Evolutionary conservation across 2,329 filamentous ascomycete genomes (phyloP).

Genomic region (Lasiodiplodia theobromae): DNA sequence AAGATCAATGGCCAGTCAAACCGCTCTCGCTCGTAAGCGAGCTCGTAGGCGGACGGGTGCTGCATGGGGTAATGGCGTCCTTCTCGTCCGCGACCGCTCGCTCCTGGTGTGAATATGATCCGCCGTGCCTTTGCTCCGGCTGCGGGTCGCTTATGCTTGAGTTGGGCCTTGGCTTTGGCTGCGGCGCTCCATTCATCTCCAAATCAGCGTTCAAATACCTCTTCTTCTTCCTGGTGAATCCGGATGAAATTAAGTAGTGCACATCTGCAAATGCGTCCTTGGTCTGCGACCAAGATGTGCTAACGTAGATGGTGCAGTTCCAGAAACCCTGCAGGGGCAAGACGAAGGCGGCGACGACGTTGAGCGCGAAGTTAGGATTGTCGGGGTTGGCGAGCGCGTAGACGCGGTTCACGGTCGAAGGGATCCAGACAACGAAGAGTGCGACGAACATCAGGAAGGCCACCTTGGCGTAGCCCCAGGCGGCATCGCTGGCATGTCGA

Average conservation of each 20-base stretch:
- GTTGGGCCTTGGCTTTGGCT: no score
- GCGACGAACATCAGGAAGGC: constrained; percentile 75
- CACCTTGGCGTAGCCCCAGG: constrained; percentile 74
- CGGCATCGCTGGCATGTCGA: constrained; percentile 49
- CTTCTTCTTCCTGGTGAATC: neutral
- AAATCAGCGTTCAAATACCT: neutral
- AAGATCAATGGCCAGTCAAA: neutral
- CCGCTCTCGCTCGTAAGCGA: constrained; percentile 6
- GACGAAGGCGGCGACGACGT: constrained; percentile 75
- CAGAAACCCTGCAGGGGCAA: constrained; percentile 84
- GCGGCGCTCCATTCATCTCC: neutral
- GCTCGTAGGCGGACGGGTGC: constrained; percentile 8
- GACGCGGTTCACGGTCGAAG: constrained; percentile 80
- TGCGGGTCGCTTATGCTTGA: neutral
- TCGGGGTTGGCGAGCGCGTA: constrained; percentile 69
- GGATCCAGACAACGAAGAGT: constrained; percentile 75
- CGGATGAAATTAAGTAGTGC: neutral
- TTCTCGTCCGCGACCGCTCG: neutral
- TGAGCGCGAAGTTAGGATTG: constrained; percentile 60
- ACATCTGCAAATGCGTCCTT: constrained; percentile 41
- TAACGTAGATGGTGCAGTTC: constrained; percentile 80
- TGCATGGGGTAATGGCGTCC: constrained; percentile 1
- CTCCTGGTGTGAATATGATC: neutral
- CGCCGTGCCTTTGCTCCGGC: neutral
- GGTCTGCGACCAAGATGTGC: constrained; percentile 67